Conservation (phyloP, 306 rosid genomes). For the Lablab purpureus region DNA sequence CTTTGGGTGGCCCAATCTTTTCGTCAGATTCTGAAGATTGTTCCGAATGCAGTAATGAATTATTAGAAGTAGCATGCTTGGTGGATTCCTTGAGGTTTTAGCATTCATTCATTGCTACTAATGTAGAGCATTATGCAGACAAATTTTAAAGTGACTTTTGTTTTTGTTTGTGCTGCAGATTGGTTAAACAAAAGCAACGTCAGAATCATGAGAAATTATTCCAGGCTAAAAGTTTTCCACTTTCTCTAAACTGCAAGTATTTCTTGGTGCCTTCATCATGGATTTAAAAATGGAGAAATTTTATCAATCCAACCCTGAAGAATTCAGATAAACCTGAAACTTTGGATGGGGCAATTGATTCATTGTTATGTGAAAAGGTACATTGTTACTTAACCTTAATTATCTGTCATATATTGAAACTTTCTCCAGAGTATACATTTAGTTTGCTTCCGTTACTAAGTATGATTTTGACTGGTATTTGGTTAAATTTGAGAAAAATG, state of each 20-base stretch:
- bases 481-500: constrained; percentile 28
- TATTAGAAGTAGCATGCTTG: constrained; percentile 92
- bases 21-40: constrained; percentile 68
- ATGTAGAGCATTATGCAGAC: constrained; percentile 38
- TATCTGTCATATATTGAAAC: constrained; percentile 36
- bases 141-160: constrained; percentile 44
- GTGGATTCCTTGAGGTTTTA: constrained; percentile 88
- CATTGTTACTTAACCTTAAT: constrained; percentile 27
- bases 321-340: constrained; percentile 79
- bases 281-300: constrained; percentile 88
- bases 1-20: constrained; percentile 70
- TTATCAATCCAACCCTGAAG: constrained; percentile 70
- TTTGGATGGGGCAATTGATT: constrained; percentile 65
- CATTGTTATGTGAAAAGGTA: constrained; percentile 88
- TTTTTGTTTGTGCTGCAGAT: constrained; percentile 59
- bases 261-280: constrained; percentile 85
- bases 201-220: constrained; percentile 90
- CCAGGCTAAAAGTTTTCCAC: constrained; percentile 68
- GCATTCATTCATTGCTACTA: constrained; percentile 27
- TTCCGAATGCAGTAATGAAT: constrained; percentile 73
- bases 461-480: not conserved
- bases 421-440: constrained; percentile 12
- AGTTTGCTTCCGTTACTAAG: constrained; percentile 16
- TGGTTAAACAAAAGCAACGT: constrained; percentile 83
- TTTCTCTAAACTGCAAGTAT: constrained; percentile 75